A percentile compares a stretch with the other conserved stretches of the same genome.
These are phyloP conservation scores for Penicillium maclennaniae DNA, from an alignment of 495 filamentous ascomycete genomes.

Conservation along the genomic window DNA sequence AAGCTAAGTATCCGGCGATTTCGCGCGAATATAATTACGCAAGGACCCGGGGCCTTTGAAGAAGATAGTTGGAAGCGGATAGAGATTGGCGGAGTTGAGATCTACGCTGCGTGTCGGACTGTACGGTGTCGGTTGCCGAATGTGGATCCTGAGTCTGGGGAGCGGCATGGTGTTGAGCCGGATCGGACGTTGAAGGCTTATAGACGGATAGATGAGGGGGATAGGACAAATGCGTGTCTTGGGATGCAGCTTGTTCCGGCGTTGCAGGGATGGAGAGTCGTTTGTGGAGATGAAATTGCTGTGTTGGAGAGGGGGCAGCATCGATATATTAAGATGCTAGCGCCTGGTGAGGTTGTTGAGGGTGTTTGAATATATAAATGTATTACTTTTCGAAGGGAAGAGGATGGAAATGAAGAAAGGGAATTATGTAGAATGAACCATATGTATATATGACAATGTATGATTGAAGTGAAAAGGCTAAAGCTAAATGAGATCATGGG, in stretches of 20 bases:
- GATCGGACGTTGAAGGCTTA: slow-evolving; percentile 65
- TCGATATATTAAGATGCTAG: slow-evolving; percentile 54
- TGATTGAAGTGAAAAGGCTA: not conserved
- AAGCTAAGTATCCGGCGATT: slow-evolving; percentile 68
- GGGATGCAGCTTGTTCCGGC: slow-evolving; percentile 57
- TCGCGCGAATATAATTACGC: slow-evolving; percentile 77
- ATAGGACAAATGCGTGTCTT: slow-evolving; percentile 65
- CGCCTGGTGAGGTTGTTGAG: slow-evolving; percentile 36
- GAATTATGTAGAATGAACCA: not conserved
- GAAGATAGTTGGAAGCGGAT: slow-evolving; percentile 82
- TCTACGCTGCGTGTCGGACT: slow-evolving; percentile 67
- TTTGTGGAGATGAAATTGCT: slow-evolving; percentile 57
- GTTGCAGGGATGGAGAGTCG: slow-evolving; percentile 38
- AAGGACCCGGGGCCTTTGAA: slow-evolving; percentile 56
- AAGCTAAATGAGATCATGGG: not conserved
- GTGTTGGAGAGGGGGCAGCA: slow-evolving; percentile 62
- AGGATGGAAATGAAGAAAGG: not conserved
- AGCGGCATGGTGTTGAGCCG: slow-evolving; percentile 68
- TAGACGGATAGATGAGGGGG: slow-evolving; percentile 71
- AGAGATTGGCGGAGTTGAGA: slow-evolving; percentile 43
- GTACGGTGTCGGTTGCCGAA: slow-evolving; percentile 82
- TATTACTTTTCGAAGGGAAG: not conserved
- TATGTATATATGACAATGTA: not conserved
- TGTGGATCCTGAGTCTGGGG: slow-evolving; percentile 68
- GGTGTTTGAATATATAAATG: slow-evolving; percentile 31